A percentile compares a stretch with the other conserved stretches of the same genome.
phyloP scores from a whole-genome alignment of 108 stramenopile genomes.

The Phaeodactylum tricornutum region DNA sequence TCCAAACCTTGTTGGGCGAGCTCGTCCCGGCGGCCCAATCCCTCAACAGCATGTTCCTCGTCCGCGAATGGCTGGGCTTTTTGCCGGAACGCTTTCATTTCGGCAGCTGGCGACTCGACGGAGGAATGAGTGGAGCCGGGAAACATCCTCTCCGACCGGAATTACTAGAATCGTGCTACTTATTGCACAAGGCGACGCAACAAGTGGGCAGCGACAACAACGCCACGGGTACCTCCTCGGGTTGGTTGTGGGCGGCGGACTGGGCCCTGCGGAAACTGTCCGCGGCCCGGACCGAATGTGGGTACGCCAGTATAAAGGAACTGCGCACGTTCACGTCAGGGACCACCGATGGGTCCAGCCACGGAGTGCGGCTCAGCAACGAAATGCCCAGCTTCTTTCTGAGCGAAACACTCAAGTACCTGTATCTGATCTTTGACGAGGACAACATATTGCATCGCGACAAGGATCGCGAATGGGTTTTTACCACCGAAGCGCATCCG shows the following conservation, averaged over 20 bases:
- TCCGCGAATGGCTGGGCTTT: constrained; percentile 66
- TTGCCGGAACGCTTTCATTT: constrained; percentile 85
- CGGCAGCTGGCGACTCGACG: constrained; percentile 51
- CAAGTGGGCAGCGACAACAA: constrained; percentile 24
- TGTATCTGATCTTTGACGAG: constrained; percentile 88
- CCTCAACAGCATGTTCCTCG: constrained; percentile 70
- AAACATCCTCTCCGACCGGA: constrained; percentile 86
- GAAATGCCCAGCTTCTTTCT: constrained; percentile 96
- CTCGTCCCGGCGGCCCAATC: constrained; percentile 59
- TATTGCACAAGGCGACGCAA: constrained; percentile 65
- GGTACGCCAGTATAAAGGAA: constrained; percentile 48
- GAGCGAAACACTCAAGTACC: constrained; percentile 94
- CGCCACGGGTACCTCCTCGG: constrained; percentile 13
- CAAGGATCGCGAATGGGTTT: constrained; percentile 64
- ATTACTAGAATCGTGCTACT: constrained; percentile 81
- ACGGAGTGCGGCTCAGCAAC: constrained; percentile 41
- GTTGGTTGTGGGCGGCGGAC: constrained; percentile 72
- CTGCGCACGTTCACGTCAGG: constrained; percentile 44
- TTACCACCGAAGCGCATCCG: constrained; percentile 97
- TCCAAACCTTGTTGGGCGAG: constrained; percentile 85
- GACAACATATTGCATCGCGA: constrained; percentile 67
- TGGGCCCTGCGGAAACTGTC: constrained; percentile 43
- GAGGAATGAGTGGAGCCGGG: constrained; percentile 21
- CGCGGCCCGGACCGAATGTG: constrained; percentile 32
- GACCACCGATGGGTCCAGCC: constrained; percentile 7